Percentiles rank a stretch among this genome's conserved stretches.
Evolutionary conservation across 1,284 basidiomycete species (phyloP).

Genomic region (Flammula alnicola): DNA sequence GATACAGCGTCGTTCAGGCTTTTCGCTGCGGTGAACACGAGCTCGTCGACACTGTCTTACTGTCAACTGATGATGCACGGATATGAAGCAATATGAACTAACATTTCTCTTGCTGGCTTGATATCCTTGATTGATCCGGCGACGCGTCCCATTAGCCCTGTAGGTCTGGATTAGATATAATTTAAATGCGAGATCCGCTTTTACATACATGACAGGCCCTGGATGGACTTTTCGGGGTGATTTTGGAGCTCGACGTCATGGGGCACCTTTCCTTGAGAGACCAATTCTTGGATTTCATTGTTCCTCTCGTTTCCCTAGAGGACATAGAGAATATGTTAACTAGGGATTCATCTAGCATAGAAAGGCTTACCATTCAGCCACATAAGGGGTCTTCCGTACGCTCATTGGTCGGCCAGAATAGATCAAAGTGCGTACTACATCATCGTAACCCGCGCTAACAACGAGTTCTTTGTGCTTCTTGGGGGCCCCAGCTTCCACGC

Average conservation of each 20-base stretch:
- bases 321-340: not conserved
- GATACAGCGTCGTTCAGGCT: constrained; percentile 44
- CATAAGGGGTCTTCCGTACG: constrained; percentile 79
- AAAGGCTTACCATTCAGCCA: constrained; percentile 56
- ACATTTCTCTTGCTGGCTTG: constrained; percentile 84
- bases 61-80: not conserved
- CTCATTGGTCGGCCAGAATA: constrained; percentile 87
- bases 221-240: constrained; percentile 70
- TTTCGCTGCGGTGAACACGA: constrained; percentile 60
- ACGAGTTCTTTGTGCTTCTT: constrained; percentile 79
- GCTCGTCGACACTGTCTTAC: constrained; percentile 64
- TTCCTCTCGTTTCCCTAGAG: constrained; percentile 62
- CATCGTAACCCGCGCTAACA: constrained; percentile 70
- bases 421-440: constrained; percentile 73
- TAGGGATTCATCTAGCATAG: not conserved
- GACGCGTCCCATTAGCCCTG: constrained; percentile 88
- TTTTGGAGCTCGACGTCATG: constrained; percentile 73
- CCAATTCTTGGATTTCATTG: constrained; percentile 62
- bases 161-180: not conserved
- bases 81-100: constrained; percentile 34
- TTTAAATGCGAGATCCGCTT: not conserved
- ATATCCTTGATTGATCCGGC: constrained; percentile 81
- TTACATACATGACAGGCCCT: constrained; percentile 62
- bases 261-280: constrained; percentile 74
- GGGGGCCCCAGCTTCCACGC: constrained; percentile 81